Conservation (phyloP, 306 rosid species). For the Quercus variabilis region DNA sequence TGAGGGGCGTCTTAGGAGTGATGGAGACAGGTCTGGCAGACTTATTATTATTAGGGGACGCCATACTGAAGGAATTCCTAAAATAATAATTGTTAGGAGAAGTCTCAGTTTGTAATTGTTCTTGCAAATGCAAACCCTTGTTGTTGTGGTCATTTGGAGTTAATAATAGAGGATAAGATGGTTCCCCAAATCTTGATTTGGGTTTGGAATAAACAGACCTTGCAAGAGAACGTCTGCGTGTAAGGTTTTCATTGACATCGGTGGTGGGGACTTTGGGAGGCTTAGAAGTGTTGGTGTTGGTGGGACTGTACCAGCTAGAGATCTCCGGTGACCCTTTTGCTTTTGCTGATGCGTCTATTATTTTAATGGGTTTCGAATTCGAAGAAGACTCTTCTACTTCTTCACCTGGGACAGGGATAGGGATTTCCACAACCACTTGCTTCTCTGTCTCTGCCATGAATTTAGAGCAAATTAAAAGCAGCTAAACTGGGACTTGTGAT, state of each 20-base stretch:
- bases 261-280: constrained; percentile 49
- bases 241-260: constrained; percentile 31
- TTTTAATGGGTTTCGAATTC: too few relatives aligned
- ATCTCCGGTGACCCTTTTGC: too few relatives aligned
- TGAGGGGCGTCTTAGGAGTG: constrained; percentile 37
- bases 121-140: constrained; percentile 18
- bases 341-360: too few relatives aligned
- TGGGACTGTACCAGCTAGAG: constrained; percentile 24
- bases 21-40: constrained; percentile 39
- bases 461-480: too few relatives aligned
- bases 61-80: constrained; percentile 34
- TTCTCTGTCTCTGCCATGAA: too few relatives aligned
- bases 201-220: constrained; percentile 68
- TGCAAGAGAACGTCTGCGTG: constrained; percentile 38
- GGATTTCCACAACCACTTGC: too few relatives aligned
- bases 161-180: constrained; percentile 36
- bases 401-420: too few relatives aligned
- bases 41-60: constrained; percentile 49
- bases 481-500: too few relatives aligned
- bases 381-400: too few relatives aligned
- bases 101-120: constrained; percentile 24
- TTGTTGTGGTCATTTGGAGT: constrained; percentile 29
- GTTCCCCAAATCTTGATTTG: constrained; percentile 86
- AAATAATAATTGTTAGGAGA: constrained; percentile 29
- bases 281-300: constrained; percentile 32